Evolutionary conservation across 176 grass and related monocot genomes (phyloP), one percentile per base, ranked within the genome.

Genomic region (sorghum (Sorghum bicolor)): DNA sequence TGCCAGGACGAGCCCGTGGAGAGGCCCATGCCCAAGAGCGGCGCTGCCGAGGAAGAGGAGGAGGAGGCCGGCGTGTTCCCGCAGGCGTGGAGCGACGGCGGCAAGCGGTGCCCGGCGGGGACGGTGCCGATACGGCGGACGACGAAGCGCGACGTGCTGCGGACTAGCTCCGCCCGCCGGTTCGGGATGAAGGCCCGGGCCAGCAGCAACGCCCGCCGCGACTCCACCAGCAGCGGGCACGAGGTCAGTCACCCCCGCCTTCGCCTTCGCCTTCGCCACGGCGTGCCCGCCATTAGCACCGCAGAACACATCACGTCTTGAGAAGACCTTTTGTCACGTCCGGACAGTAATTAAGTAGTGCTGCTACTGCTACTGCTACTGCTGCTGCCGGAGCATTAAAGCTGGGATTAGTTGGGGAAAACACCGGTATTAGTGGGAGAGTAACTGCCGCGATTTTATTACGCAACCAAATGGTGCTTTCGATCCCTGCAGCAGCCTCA

Each of bases 161-260:
- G 91, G 32, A 25, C 87, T 11, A 82, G 76, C 78, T 94, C 91
- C 13, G 60, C 87, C 33, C 5, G 36, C 19, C 88, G 91, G 64
- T 97, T 92, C 80, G 94, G 87, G 6, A 94, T 82, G 94, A 97
- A 97, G 83, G 22, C 83, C 53, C 83, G 65, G 39, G 78, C 38
- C 32, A 58, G 64, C 32, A 58, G 64, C 69, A 38, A 26, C 74
- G 57, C 84, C 10, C 87, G 91, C 15, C 94, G 94, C 57, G 94
- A 97, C 86, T 97, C 94, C 24, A 94, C 89, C 36, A 92, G 87
- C 82, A 80, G 65, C 85, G 90, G 79, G 64, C 94, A 97, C 41
- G 94, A 97, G 94, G 94, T 97, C 78, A 80, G 90, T 81, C 67
- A 1, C 45, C 11, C n/a, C 11, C n/a, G 3, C 0, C 20, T 24